phyloP scores from a whole-genome alignment of 345 rosid species.

The Melaleuca quinquenervia region DNA sequence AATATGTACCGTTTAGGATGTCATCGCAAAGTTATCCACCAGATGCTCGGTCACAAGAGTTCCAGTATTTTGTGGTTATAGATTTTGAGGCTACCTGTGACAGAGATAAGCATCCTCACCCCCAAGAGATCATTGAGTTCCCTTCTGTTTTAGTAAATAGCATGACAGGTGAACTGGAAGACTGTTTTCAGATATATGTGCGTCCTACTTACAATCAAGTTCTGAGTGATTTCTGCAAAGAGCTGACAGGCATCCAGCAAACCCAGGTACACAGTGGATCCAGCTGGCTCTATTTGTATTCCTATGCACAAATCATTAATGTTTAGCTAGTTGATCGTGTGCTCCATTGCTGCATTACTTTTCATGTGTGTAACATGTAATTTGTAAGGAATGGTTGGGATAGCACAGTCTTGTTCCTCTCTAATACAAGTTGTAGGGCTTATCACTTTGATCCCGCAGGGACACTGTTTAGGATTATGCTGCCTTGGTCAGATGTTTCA shows the following conservation, averaged over 20 bases:
- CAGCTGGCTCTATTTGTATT: neutral
- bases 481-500: neutral
- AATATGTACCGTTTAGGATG: slow-evolving; percentile 11
- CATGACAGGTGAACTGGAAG: slow-evolving; percentile 34
- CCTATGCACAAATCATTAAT: neutral
- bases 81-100: slow-evolving; percentile 54
- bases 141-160: slow-evolving; percentile 40
- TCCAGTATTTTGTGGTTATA: slow-evolving; percentile 41
- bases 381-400: neutral
- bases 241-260: slow-evolving; percentile 42
- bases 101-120: slow-evolving; percentile 33
- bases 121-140: slow-evolving; percentile 46
- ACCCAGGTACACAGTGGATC: slow-evolving; percentile 20
- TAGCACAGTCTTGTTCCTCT: neutral
- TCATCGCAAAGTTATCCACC: slow-evolving; percentile 7
- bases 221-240: slow-evolving; percentile 44
- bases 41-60: slow-evolving; percentile 13
- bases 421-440: neutral
- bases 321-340: neutral
- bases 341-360: neutral
- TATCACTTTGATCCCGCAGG: neutral
- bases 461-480: neutral
- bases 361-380: neutral
- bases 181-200: slow-evolving; percentile 36
- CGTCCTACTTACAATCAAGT: slow-evolving; percentile 36